Evolutionary conservation across 2,329 filamentous ascomycete genomes (phyloP), one percentile per base, ranked within the genome.

Genomic region (Stemphylium beticola): DNA sequence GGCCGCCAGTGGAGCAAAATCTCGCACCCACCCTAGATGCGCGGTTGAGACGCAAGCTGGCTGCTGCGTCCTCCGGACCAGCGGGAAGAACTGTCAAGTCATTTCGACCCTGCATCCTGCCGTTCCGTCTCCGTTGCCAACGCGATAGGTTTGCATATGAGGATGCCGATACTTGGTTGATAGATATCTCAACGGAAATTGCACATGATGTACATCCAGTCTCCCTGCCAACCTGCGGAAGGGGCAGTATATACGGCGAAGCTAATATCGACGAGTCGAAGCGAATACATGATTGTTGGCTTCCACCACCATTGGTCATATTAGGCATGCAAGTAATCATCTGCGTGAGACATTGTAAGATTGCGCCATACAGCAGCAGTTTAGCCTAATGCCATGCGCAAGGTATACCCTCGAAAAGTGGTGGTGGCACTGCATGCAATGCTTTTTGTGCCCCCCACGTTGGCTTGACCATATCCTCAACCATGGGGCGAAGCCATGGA

Each of bases 21-120:
- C 57, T 53, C 46, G 50, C 31, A 43, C 55, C 49, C 50, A 50
- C 49, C 15, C 44, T 56, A 49, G 47, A 39, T 15, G 24, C 40
- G 48, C 44, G 58, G 55, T 58, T 49, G 55, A 62, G 57, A 55
- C 55, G 51, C 54, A 53, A n/a, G 38, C 31, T 59, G 53, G 59
- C 53, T 58, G 61, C 45, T 57, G 60, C 51, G 32, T 51, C 34
- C 44, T 57, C 64, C 66, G 63, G 66, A 41, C 61, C 63, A 67
- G 49, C 63, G 65, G 64, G 64, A 63, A 49, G 31, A 56, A 34
- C 39, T 57, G 53, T 62, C 41, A 60, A 32, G 22, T 54, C 47
- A 42, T 47, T 44, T 53, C 38, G 40, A 44, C 51, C 51, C 54
- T 61, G 40, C 52, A 49, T 40, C 11, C 37, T 60, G 49, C 55